Evolutionary conservation across 495 filamentous ascomycete species (phyloP).

Genomic region (Sabuloglossum arenarium): DNA sequence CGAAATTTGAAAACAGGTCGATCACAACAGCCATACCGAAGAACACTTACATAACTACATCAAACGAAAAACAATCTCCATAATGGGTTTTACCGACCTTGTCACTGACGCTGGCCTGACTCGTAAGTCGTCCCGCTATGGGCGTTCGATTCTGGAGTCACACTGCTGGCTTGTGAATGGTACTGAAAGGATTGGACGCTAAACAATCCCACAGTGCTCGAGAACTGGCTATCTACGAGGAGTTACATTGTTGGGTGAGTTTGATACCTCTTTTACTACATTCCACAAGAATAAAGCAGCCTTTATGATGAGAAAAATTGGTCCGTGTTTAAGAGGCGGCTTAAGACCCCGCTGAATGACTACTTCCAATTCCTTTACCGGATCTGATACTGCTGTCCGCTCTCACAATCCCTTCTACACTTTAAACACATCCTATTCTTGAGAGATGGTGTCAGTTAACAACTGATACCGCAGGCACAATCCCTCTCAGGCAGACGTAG

Average conservation of each 20-base stretch:
- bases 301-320: constrained; percentile 74
- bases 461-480: constrained; percentile 33
- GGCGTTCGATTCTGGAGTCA: not conserved
- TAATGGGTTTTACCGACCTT: constrained; percentile 94
- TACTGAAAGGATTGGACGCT: constrained; percentile 14
- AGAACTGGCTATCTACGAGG: constrained; percentile 74
- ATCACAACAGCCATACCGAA: not conserved
- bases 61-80: constrained; percentile 16
- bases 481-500: constrained; percentile 89
- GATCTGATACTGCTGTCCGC: not conserved
- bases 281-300: not conserved
- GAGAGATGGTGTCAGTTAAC: not conserved
- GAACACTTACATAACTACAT: constrained; percentile 9
- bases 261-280: constrained; percentile 7
- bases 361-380: constrained; percentile 19
- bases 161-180: not conserved
- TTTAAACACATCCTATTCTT: not conserved
- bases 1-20: not conserved
- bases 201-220: constrained; percentile 44
- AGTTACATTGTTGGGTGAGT: constrained; percentile 88
- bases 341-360: constrained; percentile 90
- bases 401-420: not conserved
- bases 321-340: constrained; percentile 99
- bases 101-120: constrained; percentile 68
- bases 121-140: constrained; percentile 32